A percentile compares a stretch with the other conserved stretches of the same genome.
Evolutionary conservation across 306 rosid genomes (phyloP).

Genomic region (Fagus sylvatica): DNA sequence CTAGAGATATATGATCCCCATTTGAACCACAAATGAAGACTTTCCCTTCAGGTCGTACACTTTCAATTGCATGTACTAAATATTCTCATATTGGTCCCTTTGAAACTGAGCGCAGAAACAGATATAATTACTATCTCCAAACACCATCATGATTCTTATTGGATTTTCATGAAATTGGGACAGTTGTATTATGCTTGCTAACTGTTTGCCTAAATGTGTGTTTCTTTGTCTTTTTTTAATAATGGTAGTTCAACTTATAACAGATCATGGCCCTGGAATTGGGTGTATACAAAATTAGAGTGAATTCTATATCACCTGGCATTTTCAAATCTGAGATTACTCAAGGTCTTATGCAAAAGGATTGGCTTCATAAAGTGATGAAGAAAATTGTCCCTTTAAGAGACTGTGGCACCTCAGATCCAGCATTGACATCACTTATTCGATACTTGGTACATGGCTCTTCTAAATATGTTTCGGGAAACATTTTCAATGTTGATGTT

Average conservation of each 20-base stretch:
- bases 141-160: no score
- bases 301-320: conserved; percentile 73
- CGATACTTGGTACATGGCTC: conserved; percentile 77
- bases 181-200: no score
- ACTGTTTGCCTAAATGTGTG: no score
- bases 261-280: conserved; percentile 83
- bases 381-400: conserved; percentile 53
- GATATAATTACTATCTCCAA: no score
- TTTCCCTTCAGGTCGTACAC: no score
- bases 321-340: conserved; percentile 82
- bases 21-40: no score
- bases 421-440: conserved; percentile 69
- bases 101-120: no score
- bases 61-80: no score
- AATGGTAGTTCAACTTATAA: background rate
- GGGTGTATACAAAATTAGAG: conserved; percentile 68
- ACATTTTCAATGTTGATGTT: conserved; percentile 56
- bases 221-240: no score
- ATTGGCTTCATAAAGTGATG: conserved; percentile 63
- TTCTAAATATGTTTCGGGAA: conserved; percentile 64
- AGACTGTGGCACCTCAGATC: conserved; percentile 54
- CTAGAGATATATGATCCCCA: no score
- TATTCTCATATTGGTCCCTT: no score
- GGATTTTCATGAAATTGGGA: no score
- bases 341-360: conserved; percentile 51